These are phyloP conservation scores for Galerina marginata DNA, from an alignment of 768 basidiomycete genomes.

Conservation along the genomic window DNA sequence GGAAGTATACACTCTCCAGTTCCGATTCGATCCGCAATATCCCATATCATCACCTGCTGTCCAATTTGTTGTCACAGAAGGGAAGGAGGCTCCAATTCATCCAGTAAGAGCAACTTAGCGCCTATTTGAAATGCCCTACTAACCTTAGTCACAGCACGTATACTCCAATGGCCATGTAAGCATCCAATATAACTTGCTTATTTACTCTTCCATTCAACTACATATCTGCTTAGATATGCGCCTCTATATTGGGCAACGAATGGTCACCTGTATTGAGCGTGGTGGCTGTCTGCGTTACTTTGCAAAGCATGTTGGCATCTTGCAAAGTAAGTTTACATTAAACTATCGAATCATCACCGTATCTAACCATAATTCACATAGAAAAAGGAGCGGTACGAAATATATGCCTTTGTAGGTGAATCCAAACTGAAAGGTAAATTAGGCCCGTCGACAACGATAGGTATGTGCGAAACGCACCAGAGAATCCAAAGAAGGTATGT, in stretches of 20 bases:
- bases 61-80: slow-evolving; percentile 76
- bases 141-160: slow-evolving; percentile 60
- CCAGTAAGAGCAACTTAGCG: slow-evolving; percentile 56
- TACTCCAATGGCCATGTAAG: slow-evolving; percentile 88
- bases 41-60: slow-evolving; percentile 90
- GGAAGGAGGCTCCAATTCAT: slow-evolving; percentile 73
- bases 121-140: not conserved
- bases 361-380: slow-evolving; percentile 12
- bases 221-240: slow-evolving; percentile 68
- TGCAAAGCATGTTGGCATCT: slow-evolving; percentile 92
- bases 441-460: slow-evolving; percentile 87
- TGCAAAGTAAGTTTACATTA: slow-evolving; percentile 66
- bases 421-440: slow-evolving; percentile 11
- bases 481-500: slow-evolving; percentile 85
- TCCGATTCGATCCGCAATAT: slow-evolving; percentile 81
- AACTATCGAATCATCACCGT: not conserved
- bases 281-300: slow-evolving; percentile 78
- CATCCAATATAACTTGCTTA: not conserved
- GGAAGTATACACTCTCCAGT: slow-evolving; percentile 79
- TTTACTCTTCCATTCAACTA: too few relatives aligned
- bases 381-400: slow-evolving; percentile 40
- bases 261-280: slow-evolving; percentile 92
- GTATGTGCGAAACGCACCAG: slow-evolving; percentile 78
- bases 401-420: not conserved
- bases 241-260: slow-evolving; percentile 86